Percentiles rank a stretch among this genome's conserved stretches.
These are phyloP conservation scores for Petunia secreta DNA, from an alignment of 257 asterid genomes.

Conservation along the genomic window DNA sequence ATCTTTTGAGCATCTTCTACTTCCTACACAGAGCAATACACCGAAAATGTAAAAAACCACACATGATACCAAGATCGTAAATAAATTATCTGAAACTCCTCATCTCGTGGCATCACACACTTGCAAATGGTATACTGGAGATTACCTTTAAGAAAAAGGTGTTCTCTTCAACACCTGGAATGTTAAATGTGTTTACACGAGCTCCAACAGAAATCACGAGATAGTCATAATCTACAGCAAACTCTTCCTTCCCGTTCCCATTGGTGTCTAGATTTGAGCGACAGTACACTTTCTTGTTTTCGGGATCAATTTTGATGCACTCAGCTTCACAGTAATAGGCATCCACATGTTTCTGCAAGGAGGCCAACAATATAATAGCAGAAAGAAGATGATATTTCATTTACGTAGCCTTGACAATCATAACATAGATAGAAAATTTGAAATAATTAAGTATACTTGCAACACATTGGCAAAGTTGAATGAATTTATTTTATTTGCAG, in stretches of 20 bases:
- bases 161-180: conserved; percentile 94
- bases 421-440: not conserved
- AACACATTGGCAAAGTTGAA: not conserved
- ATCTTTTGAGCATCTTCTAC: conserved; percentile 96
- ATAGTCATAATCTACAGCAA: conserved; percentile 88
- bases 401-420: not conserved
- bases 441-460: conserved; percentile 1
- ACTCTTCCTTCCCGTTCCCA: conserved; percentile 67
- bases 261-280: conserved; percentile 54
- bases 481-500: not conserved
- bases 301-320: conserved; percentile 68
- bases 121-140: conserved; percentile 9
- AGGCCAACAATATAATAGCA: not conserved
- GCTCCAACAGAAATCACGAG: conserved; percentile 89
- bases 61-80: not conserved
- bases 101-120: not conserved
- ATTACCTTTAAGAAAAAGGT: conserved; percentile 87
- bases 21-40: conserved; percentile 54
- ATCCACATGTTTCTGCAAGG: conserved; percentile 64
- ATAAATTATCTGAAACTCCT: not conserved
- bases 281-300: conserved; percentile 87
- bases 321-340: conserved; percentile 88
- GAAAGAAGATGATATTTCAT: not conserved
- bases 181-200: conserved; percentile 88
- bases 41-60: not conserved